phyloP scores from a whole-genome alignment of 2,329 filamentous ascomycete genomes.

The Sordariomycetes sp. region DNA sequence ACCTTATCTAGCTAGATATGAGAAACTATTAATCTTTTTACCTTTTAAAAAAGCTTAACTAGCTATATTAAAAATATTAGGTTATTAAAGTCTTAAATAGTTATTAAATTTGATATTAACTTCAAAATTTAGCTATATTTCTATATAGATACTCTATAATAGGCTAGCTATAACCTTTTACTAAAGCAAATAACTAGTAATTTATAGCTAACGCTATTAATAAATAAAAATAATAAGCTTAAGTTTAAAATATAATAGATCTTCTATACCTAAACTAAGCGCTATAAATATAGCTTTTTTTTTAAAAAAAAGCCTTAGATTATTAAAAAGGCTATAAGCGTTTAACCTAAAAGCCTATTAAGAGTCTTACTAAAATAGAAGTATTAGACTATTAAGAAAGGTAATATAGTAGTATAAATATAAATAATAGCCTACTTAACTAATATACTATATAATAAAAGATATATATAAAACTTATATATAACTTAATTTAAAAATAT shows the following conservation, averaged over 20 bases:
- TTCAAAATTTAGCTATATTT: not conserved
- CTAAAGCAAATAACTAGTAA: not conserved
- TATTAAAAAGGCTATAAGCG: no score
- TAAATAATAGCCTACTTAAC: no score
- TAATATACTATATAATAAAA: no score
- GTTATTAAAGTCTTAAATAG: not conserved
- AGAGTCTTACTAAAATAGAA: no score
- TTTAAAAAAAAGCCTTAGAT: no score
- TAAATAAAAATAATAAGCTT: not conserved
- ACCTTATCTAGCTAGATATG: not conserved
- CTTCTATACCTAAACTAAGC: not conserved
- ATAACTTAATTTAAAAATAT: no score
- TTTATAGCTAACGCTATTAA: not conserved
- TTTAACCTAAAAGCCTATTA: no score
- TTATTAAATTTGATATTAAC: not conserved
- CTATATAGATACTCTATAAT: not conserved
- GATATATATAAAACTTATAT: no score
- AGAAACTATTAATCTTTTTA: not conserved
- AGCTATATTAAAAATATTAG: not conserved
- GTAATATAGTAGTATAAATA: no score
- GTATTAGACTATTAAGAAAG: no score
- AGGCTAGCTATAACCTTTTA: not conserved
- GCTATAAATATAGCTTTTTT: no score
- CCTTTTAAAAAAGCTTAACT: conserved; percentile 2
- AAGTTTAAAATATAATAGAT: not conserved